Conservation (phyloP, 768 basidiomycete genomes). For the Rhizopogon vulgaris region DNA sequence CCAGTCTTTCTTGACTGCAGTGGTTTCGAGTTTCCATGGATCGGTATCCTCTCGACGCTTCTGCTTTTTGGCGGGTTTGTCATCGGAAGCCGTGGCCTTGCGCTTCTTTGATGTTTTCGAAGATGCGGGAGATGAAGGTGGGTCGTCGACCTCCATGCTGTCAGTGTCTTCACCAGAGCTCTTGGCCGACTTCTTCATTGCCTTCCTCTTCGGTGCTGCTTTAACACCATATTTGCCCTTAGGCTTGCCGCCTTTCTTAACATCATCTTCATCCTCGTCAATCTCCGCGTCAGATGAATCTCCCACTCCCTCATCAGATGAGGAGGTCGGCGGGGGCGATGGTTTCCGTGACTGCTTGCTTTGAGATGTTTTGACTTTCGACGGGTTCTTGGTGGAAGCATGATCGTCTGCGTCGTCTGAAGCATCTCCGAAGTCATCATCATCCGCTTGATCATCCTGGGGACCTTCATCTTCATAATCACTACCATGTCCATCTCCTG, state of each 20-base stretch:
- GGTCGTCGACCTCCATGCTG: conserved; percentile 57
- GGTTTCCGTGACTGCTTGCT: conserved; percentile 17
- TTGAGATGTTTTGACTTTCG: conserved; percentile 8
- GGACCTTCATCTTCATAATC: conserved; percentile 26
- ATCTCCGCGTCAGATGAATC: conserved; percentile 18
- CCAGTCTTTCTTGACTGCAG: conserved; percentile 66
- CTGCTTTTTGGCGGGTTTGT: conserved; percentile 44
- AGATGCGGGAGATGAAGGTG: conserved; percentile 27
- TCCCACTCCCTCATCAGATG: conserved; percentile 25
- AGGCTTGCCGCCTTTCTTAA: conserved; percentile 20
- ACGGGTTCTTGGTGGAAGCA: conserved; percentile 15
- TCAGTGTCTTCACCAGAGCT: conserved; percentile 29
- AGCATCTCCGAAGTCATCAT: conserved; percentile 34
- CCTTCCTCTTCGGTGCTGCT: conserved; percentile 20
- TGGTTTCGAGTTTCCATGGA: conserved; percentile 69
- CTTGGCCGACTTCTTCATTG: conserved; percentile 26
- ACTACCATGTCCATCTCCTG: conserved; percentile 21
- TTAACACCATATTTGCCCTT: conserved; percentile 5
- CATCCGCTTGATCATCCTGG: conserved; percentile 13
- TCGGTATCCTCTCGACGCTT: conserved; percentile 60
- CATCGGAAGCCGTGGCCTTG: conserved; percentile 29
- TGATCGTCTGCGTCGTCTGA: conserved; percentile 22
- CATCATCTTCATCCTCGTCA: conserved; percentile 20
- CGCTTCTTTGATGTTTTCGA: conserved; percentile 38
- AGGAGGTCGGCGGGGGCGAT: conserved; percentile 16